Conservation (phyloP, 768 basidiomycete species). For the Phylloporus rhodoxanthus region DNA sequence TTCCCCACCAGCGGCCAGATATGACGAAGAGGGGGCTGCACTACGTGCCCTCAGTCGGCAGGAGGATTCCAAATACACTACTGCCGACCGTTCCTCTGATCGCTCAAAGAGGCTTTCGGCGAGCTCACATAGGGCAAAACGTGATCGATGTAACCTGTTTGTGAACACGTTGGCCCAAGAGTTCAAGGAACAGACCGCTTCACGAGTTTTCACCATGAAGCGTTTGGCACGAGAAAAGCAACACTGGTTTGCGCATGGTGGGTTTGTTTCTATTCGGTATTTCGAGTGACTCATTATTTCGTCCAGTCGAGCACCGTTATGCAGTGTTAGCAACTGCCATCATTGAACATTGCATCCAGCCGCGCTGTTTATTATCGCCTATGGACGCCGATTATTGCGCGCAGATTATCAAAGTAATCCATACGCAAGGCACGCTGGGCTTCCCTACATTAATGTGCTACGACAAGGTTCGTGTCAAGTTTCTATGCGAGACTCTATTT, state of each 20-base stretch:
- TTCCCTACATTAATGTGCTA: slow-evolving; percentile 85
- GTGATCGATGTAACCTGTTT: slow-evolving; percentile 63
- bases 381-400: slow-evolving; percentile 96
- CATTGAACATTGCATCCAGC: slow-evolving; percentile 89
- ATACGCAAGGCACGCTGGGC: slow-evolving; percentile 80
- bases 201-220: slow-evolving; percentile 69
- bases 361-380: slow-evolving; percentile 87
- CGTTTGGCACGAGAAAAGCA: slow-evolving; percentile 71
- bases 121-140: slow-evolving; percentile 49
- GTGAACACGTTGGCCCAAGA: slow-evolving; percentile 58
- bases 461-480: slow-evolving; percentile 52
- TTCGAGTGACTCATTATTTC: slow-evolving; percentile 5
- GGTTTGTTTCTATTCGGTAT: not conserved
- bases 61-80: slow-evolving; percentile 57
- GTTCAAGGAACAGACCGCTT: slow-evolving; percentile 68
- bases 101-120: slow-evolving; percentile 54
- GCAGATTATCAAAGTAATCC: slow-evolving; percentile 83
- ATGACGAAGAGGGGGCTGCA: slow-evolving; percentile 68
- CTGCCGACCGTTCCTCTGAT: slow-evolving; percentile 70
- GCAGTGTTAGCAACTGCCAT: slow-evolving; percentile 52
- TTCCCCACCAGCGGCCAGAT: slow-evolving; percentile 65
- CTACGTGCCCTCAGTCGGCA: slow-evolving; percentile 58
- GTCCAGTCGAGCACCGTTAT: slow-evolving; percentile 33
- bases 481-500: not conserved
- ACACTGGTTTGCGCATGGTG: slow-evolving; percentile 76